Evolutionary conservation across 257 asterid genomes (phyloP), one percentile per base, ranked within the genome.

Genomic region (Capsicum rhomboideum): DNA sequence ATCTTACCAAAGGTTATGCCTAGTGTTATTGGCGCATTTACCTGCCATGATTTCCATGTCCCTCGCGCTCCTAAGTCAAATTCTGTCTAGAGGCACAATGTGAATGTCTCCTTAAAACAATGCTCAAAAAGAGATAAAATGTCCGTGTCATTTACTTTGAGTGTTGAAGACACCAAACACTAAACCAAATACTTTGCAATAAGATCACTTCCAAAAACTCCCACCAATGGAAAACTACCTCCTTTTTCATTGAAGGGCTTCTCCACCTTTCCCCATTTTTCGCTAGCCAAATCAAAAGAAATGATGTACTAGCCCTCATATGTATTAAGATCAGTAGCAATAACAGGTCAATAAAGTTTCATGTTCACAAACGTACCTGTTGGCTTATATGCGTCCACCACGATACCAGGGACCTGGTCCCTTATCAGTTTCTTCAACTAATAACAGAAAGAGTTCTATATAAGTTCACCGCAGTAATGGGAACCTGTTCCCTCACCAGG

Each of bases 161-260:
- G 63, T 6, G 63, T 55, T 55, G 63, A n/a, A 55, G 64, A n/a
- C 28, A 56, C 40, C 42, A 63, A 63, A 29, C 42, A 63, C 20
- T 5, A 61, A 26, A 23, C 34, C 8, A 59, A 21, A 59, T 26
- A 61, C 12, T 2, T 26, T 4, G 81, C 86, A 50, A 92, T 34
- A 34, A 2, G 83, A 28, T 83, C 58, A 8, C 89, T 94, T 64
- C 86, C 90, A 0, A 85, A 44, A 2, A 46, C 91, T 58, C 29
- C 11, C 66, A 34, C 40, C 6, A 34, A 58, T 8, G 8, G n/a
- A n/a, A 4, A 58, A 34, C 40, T 34, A 34, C 75, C 75, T 29
- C 81, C 79, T 10, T 86, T 75, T 0, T 85, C 91, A 64, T 84
- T 85, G 59, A 6, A 78, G 0, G 93, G 93, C 64, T 83, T 83